phyloP scores from a whole-genome alignment of 495 filamentous ascomycete species.

The Daldinia decipiens region DNA sequence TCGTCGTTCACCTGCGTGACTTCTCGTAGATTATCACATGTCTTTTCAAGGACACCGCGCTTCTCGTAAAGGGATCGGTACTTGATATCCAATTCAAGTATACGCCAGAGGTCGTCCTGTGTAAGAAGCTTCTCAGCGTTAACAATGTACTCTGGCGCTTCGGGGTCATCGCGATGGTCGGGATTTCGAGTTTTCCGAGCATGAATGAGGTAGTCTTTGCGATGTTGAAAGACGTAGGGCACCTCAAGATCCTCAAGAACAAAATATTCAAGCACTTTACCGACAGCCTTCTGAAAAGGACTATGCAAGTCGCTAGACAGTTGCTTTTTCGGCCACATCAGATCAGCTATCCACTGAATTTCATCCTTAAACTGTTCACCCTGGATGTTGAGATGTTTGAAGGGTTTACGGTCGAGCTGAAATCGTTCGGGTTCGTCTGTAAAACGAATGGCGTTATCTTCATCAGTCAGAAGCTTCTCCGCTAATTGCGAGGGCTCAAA shows the following conservation, averaged over 20 bases:
- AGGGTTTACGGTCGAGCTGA: conserved; percentile 89
- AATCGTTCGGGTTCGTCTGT: conserved; percentile 93
- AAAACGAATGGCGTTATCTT: conserved; percentile 87
- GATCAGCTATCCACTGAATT: conserved; percentile 86
- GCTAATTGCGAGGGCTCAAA: conserved; percentile 95
- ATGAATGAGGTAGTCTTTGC: conserved; percentile 97
- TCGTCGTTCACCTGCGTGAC: conserved; percentile 64
- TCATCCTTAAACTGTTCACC: conserved; percentile 89
- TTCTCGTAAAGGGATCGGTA: conserved; percentile 92
- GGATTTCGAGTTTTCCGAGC: conserved; percentile 77
- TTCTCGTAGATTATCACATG: conserved; percentile 75
- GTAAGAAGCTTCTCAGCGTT: conserved; percentile 88
- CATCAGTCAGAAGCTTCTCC: conserved; percentile 94
- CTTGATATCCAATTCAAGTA: conserved; percentile 93
- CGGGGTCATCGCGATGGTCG: conserved; percentile 59
- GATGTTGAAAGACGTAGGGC: conserved; percentile 97
- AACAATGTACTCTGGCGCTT: conserved; percentile 76
- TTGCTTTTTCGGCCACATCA: conserved; percentile 85
- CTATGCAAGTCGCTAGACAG: conserved; percentile 74
- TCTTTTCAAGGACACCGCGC: conserved; percentile 80
- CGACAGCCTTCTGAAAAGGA: conserved; percentile 86
- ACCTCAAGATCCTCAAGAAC: conserved; percentile 92
- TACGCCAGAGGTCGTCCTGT: conserved; percentile 93
- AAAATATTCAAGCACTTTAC: conserved; percentile 94
- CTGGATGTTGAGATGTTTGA: conserved; percentile 76